Base-by-base conservation (phyloP, 768 basidiomycete species). In the Hemileccinum rubropunctum region DNA sequence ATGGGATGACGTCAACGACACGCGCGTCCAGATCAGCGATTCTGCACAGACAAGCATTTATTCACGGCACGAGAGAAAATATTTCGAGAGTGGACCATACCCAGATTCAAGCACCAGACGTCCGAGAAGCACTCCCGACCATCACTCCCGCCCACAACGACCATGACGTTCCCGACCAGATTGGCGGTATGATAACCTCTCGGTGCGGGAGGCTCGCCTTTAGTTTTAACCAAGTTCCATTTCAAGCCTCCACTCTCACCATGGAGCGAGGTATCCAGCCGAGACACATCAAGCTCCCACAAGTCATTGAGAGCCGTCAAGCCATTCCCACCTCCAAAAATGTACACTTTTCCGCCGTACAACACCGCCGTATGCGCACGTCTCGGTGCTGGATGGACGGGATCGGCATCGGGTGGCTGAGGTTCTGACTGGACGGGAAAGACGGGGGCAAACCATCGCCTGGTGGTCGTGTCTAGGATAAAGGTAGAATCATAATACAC, bases 321-420 rank as follows among this genome's bases (percentile, higher is more conserved):
- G 0, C 95, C 95, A 51, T 92, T 95, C 3, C 95, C 94, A n/a
- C 95, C 93, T 8, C 93, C 95, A 59, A 95, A 97, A 4, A 97
- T 70, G 74, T 88, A 91, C 0, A 98, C 77, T 62, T 80, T 85
- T 50, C 77, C 76, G 26, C 73, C 71, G 60, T 91, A 84, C 18
- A 83, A 70, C 13, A 94, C 87, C 1, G 91, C 82, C 0, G 91
- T 90, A 66, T 98, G 95, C 1, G 95, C 93, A 23, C 95, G 83
- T 9, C 95, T 82, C 3, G 86, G 83, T 3, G 81, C 77, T 0
- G 89, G 83, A 37, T 67, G 67, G 20, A 63, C 65, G 18, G 59
- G 52, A 8, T 51, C 47, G 0, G 41, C 47, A 0, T 51, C 45
- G 14, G 51, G 47, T 4, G 59, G 46, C 2, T 15, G 34, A 11